These are phyloP conservation scores for Hypoxylon lenormandii DNA, from an alignment of 495 filamentous ascomycete genomes.

Conservation along the genomic window DNA sequence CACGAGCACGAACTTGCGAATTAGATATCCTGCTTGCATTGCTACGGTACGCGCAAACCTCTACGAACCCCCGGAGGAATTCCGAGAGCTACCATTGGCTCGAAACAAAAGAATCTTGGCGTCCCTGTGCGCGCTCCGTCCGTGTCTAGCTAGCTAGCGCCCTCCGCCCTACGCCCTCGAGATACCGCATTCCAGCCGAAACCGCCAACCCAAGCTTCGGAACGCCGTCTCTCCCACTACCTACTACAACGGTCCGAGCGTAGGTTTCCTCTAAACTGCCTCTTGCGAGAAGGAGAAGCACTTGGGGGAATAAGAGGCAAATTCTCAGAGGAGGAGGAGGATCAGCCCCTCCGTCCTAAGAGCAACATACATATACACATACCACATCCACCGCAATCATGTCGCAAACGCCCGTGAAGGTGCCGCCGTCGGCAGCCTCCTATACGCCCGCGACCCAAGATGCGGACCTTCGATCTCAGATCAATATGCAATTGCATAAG, in stretches of 20 bases:
- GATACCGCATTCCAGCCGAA: constrained; percentile 20
- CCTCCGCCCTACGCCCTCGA: background rate
- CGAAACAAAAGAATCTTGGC: background rate
- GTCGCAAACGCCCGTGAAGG: constrained; percentile 65
- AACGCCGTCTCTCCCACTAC: background rate
- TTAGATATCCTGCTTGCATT: background rate
- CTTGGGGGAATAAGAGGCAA: no score
- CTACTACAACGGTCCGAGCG: background rate
- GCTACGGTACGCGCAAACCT: no score
- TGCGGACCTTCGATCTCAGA: constrained; percentile 64
- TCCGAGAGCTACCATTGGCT: background rate
- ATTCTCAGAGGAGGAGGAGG: constrained; percentile 5
- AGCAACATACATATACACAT: background rate
- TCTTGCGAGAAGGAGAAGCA: background rate
- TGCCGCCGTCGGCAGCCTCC: constrained; percentile 62
- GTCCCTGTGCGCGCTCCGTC: background rate
- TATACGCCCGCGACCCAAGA: constrained; percentile 66
- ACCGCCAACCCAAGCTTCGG: constrained; percentile 7
- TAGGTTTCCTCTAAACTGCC: background rate
- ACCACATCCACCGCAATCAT: constrained; percentile 45
- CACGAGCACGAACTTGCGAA: constrained; percentile 13
- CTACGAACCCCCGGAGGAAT: background rate
- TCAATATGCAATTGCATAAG: constrained; percentile 62
- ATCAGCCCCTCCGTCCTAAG: constrained; percentile 12
- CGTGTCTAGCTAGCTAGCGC: background rate